Base-by-base conservation (phyloP, 108 stramenopile genomes). In the Mediolabrus comicus region DNA sequence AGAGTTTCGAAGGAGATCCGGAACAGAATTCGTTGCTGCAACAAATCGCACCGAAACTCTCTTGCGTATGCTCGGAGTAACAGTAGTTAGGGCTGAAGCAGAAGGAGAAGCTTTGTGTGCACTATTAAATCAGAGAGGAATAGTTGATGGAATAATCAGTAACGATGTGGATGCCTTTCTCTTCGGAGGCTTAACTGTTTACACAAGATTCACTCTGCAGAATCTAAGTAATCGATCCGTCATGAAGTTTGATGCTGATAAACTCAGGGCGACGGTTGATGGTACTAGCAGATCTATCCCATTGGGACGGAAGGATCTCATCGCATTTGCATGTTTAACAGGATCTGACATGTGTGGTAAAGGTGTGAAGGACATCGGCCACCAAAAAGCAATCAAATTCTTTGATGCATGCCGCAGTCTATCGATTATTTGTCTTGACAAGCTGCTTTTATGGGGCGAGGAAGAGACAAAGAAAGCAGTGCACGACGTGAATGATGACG, bases 51-150 rank as follows among this genome's bases (percentile, higher is more conserved):
- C 90, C 52, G 86, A 88, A 67, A 55, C 67, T 2, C 68, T 99
- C 71, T 72, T 99, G 1, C 56, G 72, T 28, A 57, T 86, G 8
- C 74, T 98, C 26, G 97, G 95, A 22, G 84, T 98, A 25, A 88
- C 94, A 3, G 97, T 95, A 32, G 71, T 98, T 41, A 81, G 86
- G 12, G 97, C 98, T 4, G 90, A 91, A 22, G 92, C 93, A 25
- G 97, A 98, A 69, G 98, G 96, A 3, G 98, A 99, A 68, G 97
- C 97, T 10, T 76, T 97, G 28, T 98, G 98, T 70, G 95, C 96
- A 38, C 69, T 92, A 31, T 73, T 96, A 30, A 93, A 92, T 62
- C 59, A 69, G 8, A 53, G 56, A 55, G 93, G 91, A 0, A 57
- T 98, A 34, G 96, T 97, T 9, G 96, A 98, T 65, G 98, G 97